Percentiles rank a stretch among this genome's conserved stretches.
Conservation (phyloP, 345 rosid species). For the Excoecaria agallocha region DNA sequence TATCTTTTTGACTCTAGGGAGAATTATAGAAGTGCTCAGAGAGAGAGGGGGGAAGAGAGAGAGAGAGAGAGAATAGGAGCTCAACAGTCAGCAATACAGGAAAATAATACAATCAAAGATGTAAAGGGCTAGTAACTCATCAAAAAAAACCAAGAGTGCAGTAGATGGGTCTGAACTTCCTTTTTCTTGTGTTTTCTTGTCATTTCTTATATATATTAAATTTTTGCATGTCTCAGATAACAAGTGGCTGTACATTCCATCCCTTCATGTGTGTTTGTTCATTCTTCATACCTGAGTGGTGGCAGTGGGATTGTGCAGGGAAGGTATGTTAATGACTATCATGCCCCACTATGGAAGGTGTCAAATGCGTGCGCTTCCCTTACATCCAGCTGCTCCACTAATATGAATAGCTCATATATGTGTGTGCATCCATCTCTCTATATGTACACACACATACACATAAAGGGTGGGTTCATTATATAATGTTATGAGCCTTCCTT, state of each 20-base stretch:
- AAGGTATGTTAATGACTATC: neutral
- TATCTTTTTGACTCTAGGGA: constrained; percentile 63
- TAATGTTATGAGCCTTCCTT: no score
- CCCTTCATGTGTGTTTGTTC: neutral
- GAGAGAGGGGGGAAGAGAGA: neutral
- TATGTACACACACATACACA: no score
- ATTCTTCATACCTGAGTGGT: neutral
- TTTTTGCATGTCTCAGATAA: neutral
- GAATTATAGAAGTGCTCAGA: neutral
- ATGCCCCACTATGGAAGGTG: no score
- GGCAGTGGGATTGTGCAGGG: neutral
- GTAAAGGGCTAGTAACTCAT: constrained; percentile 8
- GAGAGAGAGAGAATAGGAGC: constrained; percentile 1
- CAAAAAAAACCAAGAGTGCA: neutral
- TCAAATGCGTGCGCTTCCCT: no score
- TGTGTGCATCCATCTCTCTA: no score
- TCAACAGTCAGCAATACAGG: constrained; percentile 10
- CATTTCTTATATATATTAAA: neutral
- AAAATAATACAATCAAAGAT: neutral
- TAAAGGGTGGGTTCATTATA: no score
- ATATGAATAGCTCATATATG: no score
- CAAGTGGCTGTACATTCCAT: neutral
- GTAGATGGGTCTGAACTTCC: neutral
- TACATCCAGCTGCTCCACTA: no score
- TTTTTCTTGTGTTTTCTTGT: neutral